Percentiles rank a stretch among this genome's conserved stretches.
Conservation (phyloP, 1,284 basidiomycete species). For the Coniferiporia sulphurascens region DNA sequence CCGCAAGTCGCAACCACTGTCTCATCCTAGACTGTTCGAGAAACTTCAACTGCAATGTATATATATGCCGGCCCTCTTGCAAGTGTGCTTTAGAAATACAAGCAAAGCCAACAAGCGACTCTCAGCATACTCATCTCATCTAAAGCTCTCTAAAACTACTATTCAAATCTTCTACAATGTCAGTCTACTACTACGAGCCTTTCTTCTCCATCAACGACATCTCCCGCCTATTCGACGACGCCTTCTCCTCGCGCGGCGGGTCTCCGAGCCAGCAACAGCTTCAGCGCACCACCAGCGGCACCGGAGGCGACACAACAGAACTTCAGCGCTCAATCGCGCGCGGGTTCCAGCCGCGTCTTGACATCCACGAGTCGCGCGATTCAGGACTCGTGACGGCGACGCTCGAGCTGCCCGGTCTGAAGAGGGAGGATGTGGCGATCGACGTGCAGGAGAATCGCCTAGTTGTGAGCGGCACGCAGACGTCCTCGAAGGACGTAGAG, state of each 20-base stretch:
- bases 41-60: too few relatives aligned
- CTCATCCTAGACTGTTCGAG: too few relatives aligned
- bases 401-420: slow-evolving; percentile 47
- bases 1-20: too few relatives aligned
- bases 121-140: background rate
- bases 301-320: too few relatives aligned
- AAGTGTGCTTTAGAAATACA: too few relatives aligned
- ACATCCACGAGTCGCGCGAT: slow-evolving; percentile 8
- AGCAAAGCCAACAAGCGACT: too few relatives aligned
- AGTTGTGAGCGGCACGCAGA: slow-evolving; percentile 41
- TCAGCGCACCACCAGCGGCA: background rate
- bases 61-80: too few relatives aligned
- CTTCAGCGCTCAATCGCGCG: background rate
- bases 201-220: slow-evolving; percentile 39
- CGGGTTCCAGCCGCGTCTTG: slow-evolving; percentile 6
- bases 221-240: slow-evolving; percentile 46
- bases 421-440: slow-evolving; percentile 38
- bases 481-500: slow-evolving; percentile 29
- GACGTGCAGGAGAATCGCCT: slow-evolving; percentile 40
- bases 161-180: slow-evolving; percentile 24
- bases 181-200: slow-evolving; percentile 42
- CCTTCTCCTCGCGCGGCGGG: slow-evolving; percentile 24
- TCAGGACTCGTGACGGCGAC: slow-evolving; percentile 41
- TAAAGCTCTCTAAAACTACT: background rate
- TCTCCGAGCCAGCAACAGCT: background rate